These are phyloP conservation scores for Diaporthe sp. DNA, from an alignment of 2,329 filamentous ascomycete species.

Conservation along the genomic window DNA sequence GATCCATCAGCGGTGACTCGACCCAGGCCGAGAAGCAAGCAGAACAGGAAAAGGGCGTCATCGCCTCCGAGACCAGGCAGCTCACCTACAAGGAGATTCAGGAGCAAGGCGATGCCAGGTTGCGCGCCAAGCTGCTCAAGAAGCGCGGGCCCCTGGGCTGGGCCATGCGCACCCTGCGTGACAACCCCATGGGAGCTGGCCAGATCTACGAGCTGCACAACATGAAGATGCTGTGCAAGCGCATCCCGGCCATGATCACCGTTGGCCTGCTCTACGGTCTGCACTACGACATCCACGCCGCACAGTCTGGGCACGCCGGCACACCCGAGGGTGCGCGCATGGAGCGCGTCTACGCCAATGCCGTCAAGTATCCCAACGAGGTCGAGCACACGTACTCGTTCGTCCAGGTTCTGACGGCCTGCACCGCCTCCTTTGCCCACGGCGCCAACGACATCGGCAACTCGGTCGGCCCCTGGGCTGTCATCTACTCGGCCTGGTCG, in stretches of 20 bases:
- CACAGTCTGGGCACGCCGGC: slow-evolving; percentile 77
- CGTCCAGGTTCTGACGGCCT: slow-evolving; percentile 75
- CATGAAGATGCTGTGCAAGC: slow-evolving; percentile 71
- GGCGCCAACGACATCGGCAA: slow-evolving; percentile 84
- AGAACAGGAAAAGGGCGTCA: slow-evolving; percentile 59
- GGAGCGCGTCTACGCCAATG: slow-evolving; percentile 74
- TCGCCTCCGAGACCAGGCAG: slow-evolving; percentile 62
- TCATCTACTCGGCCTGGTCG: slow-evolving; percentile 76
- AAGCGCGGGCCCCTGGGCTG: slow-evolving; percentile 79
- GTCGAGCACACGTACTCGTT: slow-evolving; percentile 79
- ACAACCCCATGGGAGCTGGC: slow-evolving; percentile 80
- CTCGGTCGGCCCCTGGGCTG: slow-evolving; percentile 77
- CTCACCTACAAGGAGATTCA: slow-evolving; percentile 73
- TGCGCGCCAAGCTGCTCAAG: slow-evolving; percentile 74
- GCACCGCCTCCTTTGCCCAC: slow-evolving; percentile 80
- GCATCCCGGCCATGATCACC: slow-evolving; percentile 76
- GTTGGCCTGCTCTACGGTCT: slow-evolving; percentile 77
- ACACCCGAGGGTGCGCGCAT: slow-evolving; percentile 81
- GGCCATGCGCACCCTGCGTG: slow-evolving; percentile 82
- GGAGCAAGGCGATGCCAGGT: slow-evolving; percentile 65
- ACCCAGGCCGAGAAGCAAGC: slow-evolving; percentile 44
- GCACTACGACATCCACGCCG: slow-evolving; percentile 85
- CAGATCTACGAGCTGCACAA: slow-evolving; percentile 82
- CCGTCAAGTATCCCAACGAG: slow-evolving; percentile 76
- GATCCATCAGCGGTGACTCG: slow-evolving; percentile 37